Base-by-base conservation (phyloP, 2,329 filamentous ascomycete genomes). In the Cladosporium sp. region DNA sequence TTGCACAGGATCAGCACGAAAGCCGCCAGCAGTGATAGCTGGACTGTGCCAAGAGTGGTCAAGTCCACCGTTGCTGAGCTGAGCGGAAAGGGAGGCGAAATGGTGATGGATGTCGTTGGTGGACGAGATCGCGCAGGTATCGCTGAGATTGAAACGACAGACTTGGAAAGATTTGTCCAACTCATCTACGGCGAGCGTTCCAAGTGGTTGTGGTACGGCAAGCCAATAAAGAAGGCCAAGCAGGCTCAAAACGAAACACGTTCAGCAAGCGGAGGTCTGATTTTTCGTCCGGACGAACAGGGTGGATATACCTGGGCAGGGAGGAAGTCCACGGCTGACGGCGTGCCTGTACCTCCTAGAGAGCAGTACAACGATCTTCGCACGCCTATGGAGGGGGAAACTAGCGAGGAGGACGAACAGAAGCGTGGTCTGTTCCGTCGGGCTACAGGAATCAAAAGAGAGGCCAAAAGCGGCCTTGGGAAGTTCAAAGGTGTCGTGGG, bases 171-270 rank as follows among this genome's bases (percentile, higher is more conserved):
- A 47, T 96, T 97, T 65, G 82, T 90, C 51, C 85, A 85, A 60
- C 79, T 96, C 25, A 84, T 88, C 0, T 88, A 87, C 61, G 93
- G 94, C 36, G 90, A 94, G 70, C 84, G 89, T 58, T 82, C 90
- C 15, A 96, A 96, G 72, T 97, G 92, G 91, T 80, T 99, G 1
- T 99, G 94, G 94, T 83, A 90, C 61, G 94, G 93, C 15, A 97
- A 96, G 72, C 84, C 90, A 38, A 85, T 88, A 61, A 91, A 93
- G 69, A 82, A 70, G 57, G 59, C 64, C 22, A 67, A 59, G 58
- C 58, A 58, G 45, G 22, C 60, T 5, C 47, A 63, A 25, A 61
- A 60, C 25, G 60, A 61, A 20, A 58, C 60, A 20, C 51, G 43
- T 6, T 20, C 47, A 11, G 37, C 42, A 17, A 55, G 58, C 22